phyloP scores from a whole-genome alignment of 1,139 yeast genomes.

The Taphrina flavorubra region DNA sequence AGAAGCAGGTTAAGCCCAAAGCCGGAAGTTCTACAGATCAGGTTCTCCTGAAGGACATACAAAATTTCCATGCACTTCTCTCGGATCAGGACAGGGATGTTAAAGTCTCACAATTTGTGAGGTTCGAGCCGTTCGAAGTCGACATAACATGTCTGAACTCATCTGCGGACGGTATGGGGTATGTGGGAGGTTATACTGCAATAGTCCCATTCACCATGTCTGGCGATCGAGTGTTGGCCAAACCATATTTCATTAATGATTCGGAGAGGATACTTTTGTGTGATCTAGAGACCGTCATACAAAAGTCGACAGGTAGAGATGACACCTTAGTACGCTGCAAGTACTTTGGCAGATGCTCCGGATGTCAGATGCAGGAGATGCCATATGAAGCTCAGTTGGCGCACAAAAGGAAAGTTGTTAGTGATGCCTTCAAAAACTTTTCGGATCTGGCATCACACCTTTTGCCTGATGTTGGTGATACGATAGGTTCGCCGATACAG shows the following conservation, averaged over 20 bases:
- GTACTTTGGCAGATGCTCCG: constrained; percentile 82
- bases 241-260: constrained; percentile 57
- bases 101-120: constrained; percentile 49
- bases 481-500: constrained; percentile 79
- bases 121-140: constrained; percentile 64
- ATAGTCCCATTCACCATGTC: constrained; percentile 87
- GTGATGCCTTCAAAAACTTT: constrained; percentile 79
- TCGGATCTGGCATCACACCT: constrained; percentile 59
- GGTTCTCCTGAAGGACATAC: constrained; percentile 74
- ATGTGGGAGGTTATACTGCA: constrained; percentile 53
- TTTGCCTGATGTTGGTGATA: constrained; percentile 65
- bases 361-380: constrained; percentile 89
- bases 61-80: constrained; percentile 59
- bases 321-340: constrained; percentile 66
- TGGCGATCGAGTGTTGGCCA: constrained; percentile 75
- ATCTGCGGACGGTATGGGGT: constrained; percentile 52
- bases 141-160: constrained; percentile 66
- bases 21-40: constrained; percentile 62
- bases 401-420: constrained; percentile 74
- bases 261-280: constrained; percentile 56
- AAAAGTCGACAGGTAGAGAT: constrained; percentile 59
- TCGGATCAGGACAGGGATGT: constrained; percentile 59
- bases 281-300: constrained; percentile 65
- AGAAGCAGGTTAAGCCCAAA: constrained; percentile 54
- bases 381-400: constrained; percentile 72